Conservation (phyloP, 805 yeast species). For the Lachancea sp. region DNA sequence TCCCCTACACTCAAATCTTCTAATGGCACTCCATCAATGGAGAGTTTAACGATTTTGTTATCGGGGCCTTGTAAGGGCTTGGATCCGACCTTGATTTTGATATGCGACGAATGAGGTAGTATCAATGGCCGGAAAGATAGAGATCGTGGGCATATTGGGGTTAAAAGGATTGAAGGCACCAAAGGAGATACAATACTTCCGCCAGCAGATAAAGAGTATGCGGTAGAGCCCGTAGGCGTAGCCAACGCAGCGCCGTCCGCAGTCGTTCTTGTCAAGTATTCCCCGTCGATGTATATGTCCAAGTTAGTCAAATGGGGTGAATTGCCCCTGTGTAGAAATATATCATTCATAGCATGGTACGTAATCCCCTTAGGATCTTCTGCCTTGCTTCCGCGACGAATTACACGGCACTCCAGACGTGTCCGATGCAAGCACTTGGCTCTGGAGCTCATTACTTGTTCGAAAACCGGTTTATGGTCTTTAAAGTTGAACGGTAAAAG, state of each 20-base stretch:
- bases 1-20: slow-evolving; percentile 66
- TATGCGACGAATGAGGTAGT: slow-evolving; percentile 71
- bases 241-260: slow-evolving; percentile 85
- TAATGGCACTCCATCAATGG: slow-evolving; percentile 80
- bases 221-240: slow-evolving; percentile 95
- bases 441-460: slow-evolving; percentile 57
- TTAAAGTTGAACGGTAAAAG: slow-evolving; percentile 77
- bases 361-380: slow-evolving; percentile 8
- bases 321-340: slow-evolving; percentile 80
- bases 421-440: slow-evolving; percentile 71
- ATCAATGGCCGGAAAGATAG: slow-evolving; percentile 84
- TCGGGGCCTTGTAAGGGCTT: slow-evolving; percentile 36
- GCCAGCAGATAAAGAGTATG: slow-evolving; percentile 83
- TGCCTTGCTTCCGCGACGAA: slow-evolving; percentile 29
- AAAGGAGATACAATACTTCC: slow-evolving; percentile 90
- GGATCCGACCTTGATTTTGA: slow-evolving; percentile 54
- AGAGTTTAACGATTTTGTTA: slow-evolving; percentile 47
- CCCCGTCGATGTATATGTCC: slow-evolving; percentile 80
- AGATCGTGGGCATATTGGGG: slow-evolving; percentile 91
- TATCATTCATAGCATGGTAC: slow-evolving; percentile 84
- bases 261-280: slow-evolving; percentile 79
- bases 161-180: slow-evolving; percentile 72
- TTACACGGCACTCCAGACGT: slow-evolving; percentile 71
- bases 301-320: slow-evolving; percentile 78
- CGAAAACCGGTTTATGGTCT: slow-evolving; percentile 54